phyloP scores from a whole-genome alignment of 805 yeast species.

The Metschnikowia colocasiae region DNA sequence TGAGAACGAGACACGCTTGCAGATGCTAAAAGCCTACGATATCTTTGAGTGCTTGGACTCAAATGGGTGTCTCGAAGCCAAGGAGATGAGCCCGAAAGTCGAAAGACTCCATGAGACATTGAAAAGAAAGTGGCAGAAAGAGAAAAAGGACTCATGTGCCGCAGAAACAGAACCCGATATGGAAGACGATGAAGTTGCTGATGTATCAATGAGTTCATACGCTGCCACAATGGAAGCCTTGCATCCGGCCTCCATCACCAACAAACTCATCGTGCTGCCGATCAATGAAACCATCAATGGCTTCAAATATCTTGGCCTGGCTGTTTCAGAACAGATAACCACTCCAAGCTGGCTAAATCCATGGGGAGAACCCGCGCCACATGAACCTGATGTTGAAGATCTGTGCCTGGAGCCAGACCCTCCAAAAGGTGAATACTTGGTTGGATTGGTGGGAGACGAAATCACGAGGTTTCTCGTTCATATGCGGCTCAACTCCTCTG shows the following conservation, averaged over 20 bases:
- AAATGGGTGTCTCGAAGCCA: conserved; percentile 17
- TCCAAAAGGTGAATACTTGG: conserved; percentile 22
- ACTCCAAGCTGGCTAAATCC: conserved; percentile 12
- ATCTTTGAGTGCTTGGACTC: conserved; percentile 32
- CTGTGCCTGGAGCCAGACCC: neutral
- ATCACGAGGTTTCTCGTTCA: conserved; percentile 28
- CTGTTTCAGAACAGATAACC: conserved; percentile 15
- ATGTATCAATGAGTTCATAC: neutral
- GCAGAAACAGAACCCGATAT: conserved; percentile 2
- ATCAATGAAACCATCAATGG: conserved; percentile 34
- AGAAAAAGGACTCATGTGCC: neutral
- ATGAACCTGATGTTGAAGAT: conserved; percentile 2
- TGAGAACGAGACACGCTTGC: conserved; percentile 4
- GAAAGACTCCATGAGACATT: conserved; percentile 3
- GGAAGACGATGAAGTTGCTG: conserved; percentile 7
- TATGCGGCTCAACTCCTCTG: conserved; percentile 15
- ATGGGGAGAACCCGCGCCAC: neutral
- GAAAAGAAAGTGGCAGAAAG: conserved; percentile 7
- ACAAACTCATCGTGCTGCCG: conserved; percentile 37
- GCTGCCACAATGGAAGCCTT: conserved; percentile 10
- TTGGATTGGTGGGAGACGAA: conserved; percentile 21
- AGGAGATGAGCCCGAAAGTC: conserved; percentile 3
- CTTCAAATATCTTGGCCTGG: conserved; percentile 25
- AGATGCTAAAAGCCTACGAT: conserved; percentile 23
- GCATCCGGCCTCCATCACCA: conserved; percentile 35